Evolutionary conservation across 345 rosid genomes (phyloP).

Genomic region (Citrus trifoliata): DNA sequence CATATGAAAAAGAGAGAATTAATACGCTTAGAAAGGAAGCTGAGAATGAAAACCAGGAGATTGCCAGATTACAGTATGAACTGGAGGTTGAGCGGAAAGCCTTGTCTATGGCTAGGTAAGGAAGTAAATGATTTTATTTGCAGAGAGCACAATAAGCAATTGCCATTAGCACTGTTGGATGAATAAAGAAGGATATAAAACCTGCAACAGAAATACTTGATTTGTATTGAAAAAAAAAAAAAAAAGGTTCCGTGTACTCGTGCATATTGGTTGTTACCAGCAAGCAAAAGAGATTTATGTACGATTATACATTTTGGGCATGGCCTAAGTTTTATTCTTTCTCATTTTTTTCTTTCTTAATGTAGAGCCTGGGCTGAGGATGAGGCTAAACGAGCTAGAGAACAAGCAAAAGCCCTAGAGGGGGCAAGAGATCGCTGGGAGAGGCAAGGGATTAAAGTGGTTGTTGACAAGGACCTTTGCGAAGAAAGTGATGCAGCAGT

Average conservation of each 20-base stretch:
- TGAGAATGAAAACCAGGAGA: constrained; percentile 72
- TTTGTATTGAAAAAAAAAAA: neutral
- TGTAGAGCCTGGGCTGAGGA: constrained; percentile 94
- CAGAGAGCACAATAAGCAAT: neutral
- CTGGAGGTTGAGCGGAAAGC: constrained; percentile 84
- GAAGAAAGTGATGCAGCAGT: constrained; percentile 56
- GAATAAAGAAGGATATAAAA: neutral
- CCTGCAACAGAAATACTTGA: no score
- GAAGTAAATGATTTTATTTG: neutral
- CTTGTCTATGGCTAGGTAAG: constrained; percentile 84
- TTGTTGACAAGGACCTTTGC: constrained; percentile 67
- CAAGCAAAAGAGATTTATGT: neutral
- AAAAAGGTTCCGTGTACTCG: neutral
- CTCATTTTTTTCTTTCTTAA: neutral
- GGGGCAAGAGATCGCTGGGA: constrained; percentile 93
- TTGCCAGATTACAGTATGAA: constrained; percentile 65
- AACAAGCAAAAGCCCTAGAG: constrained; percentile 72
- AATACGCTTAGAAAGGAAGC: constrained; percentile 56
- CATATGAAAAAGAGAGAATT: constrained; percentile 75
- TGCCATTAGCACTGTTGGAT: neutral
- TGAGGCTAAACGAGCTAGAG: constrained; percentile 83
- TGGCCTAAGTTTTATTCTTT: neutral
- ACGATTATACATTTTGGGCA: neutral
- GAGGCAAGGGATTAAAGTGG: constrained; percentile 76
- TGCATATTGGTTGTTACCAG: neutral